Percentiles rank a stretch among this genome's conserved stretches.
phyloP scores from a whole-genome alignment of 2,329 filamentous ascomycete genomes.

The Talaromyces sp. region DNA sequence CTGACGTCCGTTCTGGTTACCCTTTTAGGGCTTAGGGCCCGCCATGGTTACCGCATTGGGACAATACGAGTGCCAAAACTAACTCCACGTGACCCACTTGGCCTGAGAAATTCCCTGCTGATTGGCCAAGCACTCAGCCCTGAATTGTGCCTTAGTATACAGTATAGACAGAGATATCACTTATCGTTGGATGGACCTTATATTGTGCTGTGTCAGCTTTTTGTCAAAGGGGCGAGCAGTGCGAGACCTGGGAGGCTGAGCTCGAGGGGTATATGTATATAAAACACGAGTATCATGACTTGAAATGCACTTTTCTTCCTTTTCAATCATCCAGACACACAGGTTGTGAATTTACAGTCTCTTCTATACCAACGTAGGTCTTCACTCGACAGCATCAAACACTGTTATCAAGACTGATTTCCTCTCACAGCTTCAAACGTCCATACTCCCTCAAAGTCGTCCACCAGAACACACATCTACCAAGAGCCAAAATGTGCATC shows the following conservation, averaged over 20 bases:
- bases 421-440: background rate
- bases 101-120: background rate
- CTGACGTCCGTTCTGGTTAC: background rate
- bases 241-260: background rate
- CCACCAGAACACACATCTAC: background rate
- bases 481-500: constrained; percentile 1
- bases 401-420: background rate
- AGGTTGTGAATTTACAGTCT: background rate
- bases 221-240: background rate
- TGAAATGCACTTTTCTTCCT: background rate
- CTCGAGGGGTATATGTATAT: background rate
- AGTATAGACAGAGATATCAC: background rate
- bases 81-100: background rate
- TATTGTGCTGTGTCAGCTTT: background rate
- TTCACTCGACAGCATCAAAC: background rate
- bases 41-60: background rate
- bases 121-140: background rate
- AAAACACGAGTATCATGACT: background rate
- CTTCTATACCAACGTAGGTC: background rate
- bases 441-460: background rate
- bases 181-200: background rate
- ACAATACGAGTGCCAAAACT: background rate
- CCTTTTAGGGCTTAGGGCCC: background rate
- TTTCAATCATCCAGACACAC: background rate
- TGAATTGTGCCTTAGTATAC: background rate